Base-by-base conservation (phyloP, 345 rosid species). In the Rubroshorea leprosula region DNA sequence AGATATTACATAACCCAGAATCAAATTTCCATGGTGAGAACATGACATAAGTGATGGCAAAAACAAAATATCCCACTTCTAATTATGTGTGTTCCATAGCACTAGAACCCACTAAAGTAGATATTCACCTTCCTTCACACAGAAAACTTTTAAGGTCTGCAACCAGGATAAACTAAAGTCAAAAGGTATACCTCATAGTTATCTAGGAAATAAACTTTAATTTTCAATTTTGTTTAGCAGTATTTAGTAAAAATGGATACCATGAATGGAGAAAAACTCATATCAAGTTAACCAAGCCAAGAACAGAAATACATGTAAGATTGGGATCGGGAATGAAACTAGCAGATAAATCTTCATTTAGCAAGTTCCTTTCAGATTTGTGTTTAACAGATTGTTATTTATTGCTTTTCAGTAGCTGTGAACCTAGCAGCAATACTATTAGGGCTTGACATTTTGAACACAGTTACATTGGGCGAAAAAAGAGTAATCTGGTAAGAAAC, bases 401-500 rank as follows among this genome's bases (percentile, higher is more conserved):
- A 59, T 20, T 24, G 44, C 27, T 46, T 19, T 27, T 13, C 47
- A 58, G 21, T 17, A 6, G 20, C 39, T 18, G 18, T 19, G 12
- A 58, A 27, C 19, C 54, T 5, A 20, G 21, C 15, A 15, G 60
- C n/a, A n/a, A n/a, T 19, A 19, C 21, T 26, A 27, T 9, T 48
- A 26, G 46, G 21, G 17, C 22, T 16, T 22, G 35, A 60, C 22
- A 43, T 51, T 21, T 12, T 5, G 4, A 49, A 51, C 52, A 50
- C 22, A 54, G 47, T 51, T 41, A 61, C 54, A 26, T 51, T 51
- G 49, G 57, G 62, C 51, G 20, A 61, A 41, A 24, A 21, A 53
- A 57, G 12, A 35, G 47, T 29, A 51, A 29, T 49, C 9, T 15
- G 10, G 35, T 60, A 48, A 69, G 51, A 67, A 63, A 93, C 99